phyloP scores from a whole-genome alignment of 805 yeast genomes.

The Lipomyces spencermartinsiae region DNA sequence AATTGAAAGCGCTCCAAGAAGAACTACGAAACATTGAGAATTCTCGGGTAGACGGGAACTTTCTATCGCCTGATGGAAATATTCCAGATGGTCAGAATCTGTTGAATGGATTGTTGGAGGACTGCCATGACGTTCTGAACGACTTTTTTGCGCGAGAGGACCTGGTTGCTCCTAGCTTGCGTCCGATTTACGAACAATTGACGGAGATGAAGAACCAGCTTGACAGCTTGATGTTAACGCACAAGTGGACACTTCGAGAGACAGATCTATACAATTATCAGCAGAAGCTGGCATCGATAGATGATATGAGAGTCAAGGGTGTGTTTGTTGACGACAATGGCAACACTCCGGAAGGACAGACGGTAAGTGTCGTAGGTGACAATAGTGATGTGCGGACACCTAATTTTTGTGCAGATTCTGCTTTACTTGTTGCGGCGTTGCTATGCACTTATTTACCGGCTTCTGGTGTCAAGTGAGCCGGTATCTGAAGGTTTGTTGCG shows the following conservation, averaged over 20 bases:
- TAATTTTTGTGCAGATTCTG: slow-evolving; percentile 48
- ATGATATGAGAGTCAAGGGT: slow-evolving; percentile 70
- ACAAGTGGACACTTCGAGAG: slow-evolving; percentile 97
- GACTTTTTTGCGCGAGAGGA: slow-evolving; percentile 63
- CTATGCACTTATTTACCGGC: slow-evolving; percentile 86
- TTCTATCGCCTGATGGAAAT: slow-evolving; percentile 46
- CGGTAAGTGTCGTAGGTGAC: slow-evolving; percentile 19
- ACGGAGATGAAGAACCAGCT: slow-evolving; percentile 71
- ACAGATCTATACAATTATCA: slow-evolving; percentile 91
- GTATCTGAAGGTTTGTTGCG: slow-evolving; percentile 66
- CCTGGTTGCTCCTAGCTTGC: slow-evolving; percentile 56
- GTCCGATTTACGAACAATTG: slow-evolving; percentile 67
- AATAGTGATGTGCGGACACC: neutral
- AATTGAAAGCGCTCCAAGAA: slow-evolving; percentile 47
- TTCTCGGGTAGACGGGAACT: slow-evolving; percentile 63
- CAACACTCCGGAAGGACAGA: slow-evolving; percentile 59
- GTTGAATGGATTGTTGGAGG: slow-evolving; percentile 63
- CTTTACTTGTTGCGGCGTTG: slow-evolving; percentile 86
- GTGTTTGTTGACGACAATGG: slow-evolving; percentile 50
- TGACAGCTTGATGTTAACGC: slow-evolving; percentile 84
- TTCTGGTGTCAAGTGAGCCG: slow-evolving; percentile 91
- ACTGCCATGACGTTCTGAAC: slow-evolving; percentile 74
- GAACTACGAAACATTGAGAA: slow-evolving; percentile 54
- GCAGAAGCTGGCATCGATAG: slow-evolving; percentile 72
- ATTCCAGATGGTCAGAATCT: slow-evolving; percentile 45